Percentiles rank a stretch among this genome's conserved stretches.
phyloP scores from a whole-genome alignment of 371 early-diverging fungal species.

The Blyttiomyces sp. region DNA sequence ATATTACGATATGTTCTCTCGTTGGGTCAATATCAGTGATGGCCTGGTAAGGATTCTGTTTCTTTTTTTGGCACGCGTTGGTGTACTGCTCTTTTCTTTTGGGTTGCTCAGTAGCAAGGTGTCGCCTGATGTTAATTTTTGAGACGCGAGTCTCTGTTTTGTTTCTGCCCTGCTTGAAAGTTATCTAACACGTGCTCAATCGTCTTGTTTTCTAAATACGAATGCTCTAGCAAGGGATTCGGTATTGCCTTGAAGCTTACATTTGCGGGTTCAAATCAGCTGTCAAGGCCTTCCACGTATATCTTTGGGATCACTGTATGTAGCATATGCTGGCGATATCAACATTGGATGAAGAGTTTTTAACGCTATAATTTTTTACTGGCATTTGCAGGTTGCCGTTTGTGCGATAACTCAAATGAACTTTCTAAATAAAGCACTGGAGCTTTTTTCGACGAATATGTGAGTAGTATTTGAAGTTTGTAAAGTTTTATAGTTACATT shows the following conservation, averaged over 20 bases:
- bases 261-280: conserved; percentile 86
- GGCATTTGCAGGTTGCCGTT: background rate
- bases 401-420: conserved; percentile 39
- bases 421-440: conserved; percentile 49
- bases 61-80: no score
- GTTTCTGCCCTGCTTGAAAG: no score
- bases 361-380: background rate
- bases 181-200: no score
- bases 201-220: no score
- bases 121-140: no score
- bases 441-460: conserved; percentile 33
- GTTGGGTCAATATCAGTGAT: conserved; percentile 77
- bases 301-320: conserved; percentile 69
- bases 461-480: no score
- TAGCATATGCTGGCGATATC: background rate
- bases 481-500: no score
- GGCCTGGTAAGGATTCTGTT: conserved; percentile 56
- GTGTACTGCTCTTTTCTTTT: no score
- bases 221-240: conserved; percentile 78
- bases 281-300: conserved; percentile 80
- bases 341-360: background rate
- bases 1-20: conserved; percentile 54
- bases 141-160: no score
- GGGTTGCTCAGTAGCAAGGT: no score
- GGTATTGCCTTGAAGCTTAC: conserved; percentile 89